Conservation (phyloP, 441 rosid species). For the Lepidium campestre region DNA sequence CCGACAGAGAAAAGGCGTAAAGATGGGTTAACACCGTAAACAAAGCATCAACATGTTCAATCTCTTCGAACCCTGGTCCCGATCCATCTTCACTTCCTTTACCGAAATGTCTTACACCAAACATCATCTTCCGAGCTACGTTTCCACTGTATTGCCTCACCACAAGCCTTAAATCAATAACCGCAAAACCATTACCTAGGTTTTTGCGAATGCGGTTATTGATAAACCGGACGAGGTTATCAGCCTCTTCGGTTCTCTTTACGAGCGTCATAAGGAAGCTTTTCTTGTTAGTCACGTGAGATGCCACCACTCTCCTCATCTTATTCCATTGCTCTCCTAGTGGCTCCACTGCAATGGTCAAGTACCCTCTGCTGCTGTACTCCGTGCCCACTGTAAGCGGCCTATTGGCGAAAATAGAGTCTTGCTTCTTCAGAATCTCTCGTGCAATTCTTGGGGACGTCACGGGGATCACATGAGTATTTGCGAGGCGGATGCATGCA, state of each 20-base stretch:
- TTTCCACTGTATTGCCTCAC: conserved; percentile 40
- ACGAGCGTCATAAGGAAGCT: conserved; percentile 22
- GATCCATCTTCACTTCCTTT: conserved; percentile 36
- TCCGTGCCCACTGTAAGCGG: conserved; percentile 28
- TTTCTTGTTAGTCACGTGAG: conserved; percentile 27
- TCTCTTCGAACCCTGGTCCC: conserved; percentile 44
- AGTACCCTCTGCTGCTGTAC: conserved; percentile 27
- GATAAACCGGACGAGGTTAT: conserved; percentile 37
- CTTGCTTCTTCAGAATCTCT: conserved; percentile 38
- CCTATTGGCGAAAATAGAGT: conserved; percentile 34
- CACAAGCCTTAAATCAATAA: conserved; percentile 33
- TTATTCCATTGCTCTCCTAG: conserved; percentile 46
- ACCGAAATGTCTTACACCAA: conserved; percentile 40
- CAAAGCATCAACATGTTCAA: conserved; percentile 41
- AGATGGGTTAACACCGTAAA: conserved; percentile 30
- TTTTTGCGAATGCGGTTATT: conserved; percentile 23
- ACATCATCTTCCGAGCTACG: conserved; percentile 38
- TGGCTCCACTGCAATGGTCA: conserved; percentile 29
- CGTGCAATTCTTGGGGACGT: conserved; percentile 36
- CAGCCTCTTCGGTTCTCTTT: conserved; percentile 43
- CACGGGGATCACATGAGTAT: conserved; percentile 34
- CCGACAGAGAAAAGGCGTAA: conserved; percentile 46
- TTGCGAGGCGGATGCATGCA: conserved; percentile 37
- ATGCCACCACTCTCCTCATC: conserved; percentile 42
- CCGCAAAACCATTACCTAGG: background rate